These are phyloP conservation scores for Gossypium davidsonii DNA, from an alignment of 441 rosid genomes.

Conservation along the genomic window DNA sequence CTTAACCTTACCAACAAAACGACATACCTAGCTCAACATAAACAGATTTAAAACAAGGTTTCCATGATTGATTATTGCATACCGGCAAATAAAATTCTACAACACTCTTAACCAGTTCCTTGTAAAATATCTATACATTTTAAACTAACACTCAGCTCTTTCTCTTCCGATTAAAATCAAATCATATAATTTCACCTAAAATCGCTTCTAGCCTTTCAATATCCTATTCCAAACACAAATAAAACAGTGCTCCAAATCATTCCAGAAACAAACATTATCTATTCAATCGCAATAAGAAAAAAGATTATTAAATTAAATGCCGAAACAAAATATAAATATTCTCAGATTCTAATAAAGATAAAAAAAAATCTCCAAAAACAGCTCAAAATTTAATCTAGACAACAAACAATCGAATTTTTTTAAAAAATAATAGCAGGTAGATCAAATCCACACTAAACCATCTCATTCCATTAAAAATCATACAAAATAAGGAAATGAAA, in stretches of 20 bases:
- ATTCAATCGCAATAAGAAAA: neutral
- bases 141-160: neutral
- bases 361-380: neutral
- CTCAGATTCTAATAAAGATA: neutral
- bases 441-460: slow-evolving; percentile 14
- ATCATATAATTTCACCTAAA: neutral
- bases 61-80: neutral
- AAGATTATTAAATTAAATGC: neutral
- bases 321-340: neutral
- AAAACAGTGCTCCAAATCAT: neutral
- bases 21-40: neutral
- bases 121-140: neutral
- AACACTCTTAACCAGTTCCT: neutral
- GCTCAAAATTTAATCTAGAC: neutral
- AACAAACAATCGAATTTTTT: neutral
- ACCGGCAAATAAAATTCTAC: neutral
- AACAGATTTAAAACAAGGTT: neutral
- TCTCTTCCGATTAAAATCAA: neutral
- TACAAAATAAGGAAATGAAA: neutral
- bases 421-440: slow-evolving; percentile 1
- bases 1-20: neutral
- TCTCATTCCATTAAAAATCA: slow-evolving; percentile 4
- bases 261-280: neutral
- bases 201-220: neutral
- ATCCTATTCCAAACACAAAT: neutral